Conservation (phyloP, 1,284 basidiomycete genomes). For the Ceratobasidium sp. region DNA sequence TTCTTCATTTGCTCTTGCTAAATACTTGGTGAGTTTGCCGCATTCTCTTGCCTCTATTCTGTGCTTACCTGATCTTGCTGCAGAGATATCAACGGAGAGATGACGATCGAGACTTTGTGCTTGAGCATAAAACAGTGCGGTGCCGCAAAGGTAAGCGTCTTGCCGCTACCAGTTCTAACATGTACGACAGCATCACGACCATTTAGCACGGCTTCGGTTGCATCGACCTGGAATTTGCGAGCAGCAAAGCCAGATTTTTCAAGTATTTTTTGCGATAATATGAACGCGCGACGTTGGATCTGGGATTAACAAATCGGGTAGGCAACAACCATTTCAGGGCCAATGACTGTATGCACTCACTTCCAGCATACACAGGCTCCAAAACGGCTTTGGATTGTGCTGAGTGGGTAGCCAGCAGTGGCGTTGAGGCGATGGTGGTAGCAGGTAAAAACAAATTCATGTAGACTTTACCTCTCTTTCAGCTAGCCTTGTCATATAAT, state of each 20-base stretch:
- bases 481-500: slow-evolving; percentile 3
- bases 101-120: too few species aligned
- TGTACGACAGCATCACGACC: too few species aligned
- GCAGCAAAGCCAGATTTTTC: slow-evolving; percentile 3
- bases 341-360: slow-evolving; percentile 14
- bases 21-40: not conserved
- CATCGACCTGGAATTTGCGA: not conserved
- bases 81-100: too few species aligned
- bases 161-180: too few species aligned
- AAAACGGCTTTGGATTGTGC: too few species aligned
- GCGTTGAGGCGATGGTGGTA: not conserved
- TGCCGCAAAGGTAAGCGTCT: too few species aligned
- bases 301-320: not conserved
- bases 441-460: not conserved
- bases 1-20: slow-evolving; percentile 2
- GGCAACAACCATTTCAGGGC: not conserved
- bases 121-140: too few species aligned
- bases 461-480: not conserved
- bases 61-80: slow-evolving; percentile 16
- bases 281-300: not conserved
- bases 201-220: too few species aligned
- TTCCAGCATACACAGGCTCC: not conserved
- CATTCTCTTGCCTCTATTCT: not conserved
- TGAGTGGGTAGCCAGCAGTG: not conserved
- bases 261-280: not conserved